These are phyloP conservation scores for Hirsutella thompsonii DNA, from an alignment of 2,329 filamentous ascomycete genomes.

Conservation along the genomic window DNA sequence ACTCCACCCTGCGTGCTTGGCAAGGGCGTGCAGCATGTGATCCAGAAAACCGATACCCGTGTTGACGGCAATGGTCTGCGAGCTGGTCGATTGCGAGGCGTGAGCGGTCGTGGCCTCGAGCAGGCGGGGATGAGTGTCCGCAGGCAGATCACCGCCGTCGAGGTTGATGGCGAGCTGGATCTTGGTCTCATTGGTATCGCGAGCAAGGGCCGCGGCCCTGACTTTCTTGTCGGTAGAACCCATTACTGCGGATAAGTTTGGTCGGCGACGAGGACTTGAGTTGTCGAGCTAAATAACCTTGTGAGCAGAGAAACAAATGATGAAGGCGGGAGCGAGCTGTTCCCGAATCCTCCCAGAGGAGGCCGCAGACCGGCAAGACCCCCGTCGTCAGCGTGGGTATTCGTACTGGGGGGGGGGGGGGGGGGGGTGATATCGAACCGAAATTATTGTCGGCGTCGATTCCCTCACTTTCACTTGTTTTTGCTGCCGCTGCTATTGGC, in stretches of 20 bases:
- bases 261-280: constrained; percentile 6
- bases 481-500: neutral
- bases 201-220: constrained; percentile 67
- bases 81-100: constrained; percentile 71
- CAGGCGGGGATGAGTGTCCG: constrained; percentile 45
- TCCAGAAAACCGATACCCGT: constrained; percentile 96
- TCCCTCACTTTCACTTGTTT: neutral
- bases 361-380: too few relatives aligned
- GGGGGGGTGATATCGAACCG: too few relatives aligned
- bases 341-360: too few relatives aligned
- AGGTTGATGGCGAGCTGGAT: constrained; percentile 88
- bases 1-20: constrained; percentile 94
- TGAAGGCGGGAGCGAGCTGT: too few relatives aligned
- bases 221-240: neutral
- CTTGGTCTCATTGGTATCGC: constrained; percentile 96
- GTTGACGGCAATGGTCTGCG: constrained; percentile 75
- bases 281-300: constrained; percentile 10
- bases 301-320: too few relatives aligned
- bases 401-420: too few relatives aligned
- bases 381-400: too few relatives aligned
- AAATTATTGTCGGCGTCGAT: too few relatives aligned
- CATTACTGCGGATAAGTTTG: too few relatives aligned
- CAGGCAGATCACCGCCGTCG: constrained; percentile 71
- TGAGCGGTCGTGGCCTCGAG: constrained; percentile 46
- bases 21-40: constrained; percentile 95